phyloP scores from a whole-genome alignment of 352 stramenopile species.

The Phytophthora pisi region DNA sequence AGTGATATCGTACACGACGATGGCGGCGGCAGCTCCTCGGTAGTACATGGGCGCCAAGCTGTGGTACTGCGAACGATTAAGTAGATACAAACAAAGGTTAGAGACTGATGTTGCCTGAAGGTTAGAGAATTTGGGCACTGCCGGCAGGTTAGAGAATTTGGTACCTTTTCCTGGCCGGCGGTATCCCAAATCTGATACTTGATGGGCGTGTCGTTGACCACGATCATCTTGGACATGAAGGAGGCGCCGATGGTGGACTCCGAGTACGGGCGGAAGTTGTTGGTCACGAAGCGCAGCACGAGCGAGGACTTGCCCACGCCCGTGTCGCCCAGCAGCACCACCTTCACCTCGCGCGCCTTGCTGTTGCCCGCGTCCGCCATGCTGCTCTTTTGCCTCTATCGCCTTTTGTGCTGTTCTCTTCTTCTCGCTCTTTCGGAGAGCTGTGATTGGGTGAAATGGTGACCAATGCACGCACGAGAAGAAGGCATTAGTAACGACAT shows the following conservation, averaged over 20 bases:
- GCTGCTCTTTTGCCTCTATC: slow-evolving; percentile 12
- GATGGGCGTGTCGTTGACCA: slow-evolving; percentile 91
- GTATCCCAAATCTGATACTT: slow-evolving; percentile 99
- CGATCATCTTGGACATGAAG: slow-evolving; percentile 97
- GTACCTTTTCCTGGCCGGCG: slow-evolving; percentile 95
- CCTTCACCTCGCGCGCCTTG: slow-evolving; percentile 90
- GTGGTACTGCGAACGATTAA: slow-evolving; percentile 84
- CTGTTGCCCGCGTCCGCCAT: slow-evolving; percentile 65
- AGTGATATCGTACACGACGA: slow-evolving; percentile 99
- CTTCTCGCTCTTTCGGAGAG: slow-evolving; percentile 12
- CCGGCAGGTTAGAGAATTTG: background rate
- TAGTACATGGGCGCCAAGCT: slow-evolving; percentile 99
- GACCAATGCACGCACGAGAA: background rate
- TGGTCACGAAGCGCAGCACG: slow-evolving; percentile 96
- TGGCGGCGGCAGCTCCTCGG: slow-evolving; percentile 94
- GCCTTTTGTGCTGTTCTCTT: slow-evolving; percentile 12
- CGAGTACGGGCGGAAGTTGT: slow-evolving; percentile 96
- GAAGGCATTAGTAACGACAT: background rate
- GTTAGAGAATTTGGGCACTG: background rate
- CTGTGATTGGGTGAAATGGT: background rate
- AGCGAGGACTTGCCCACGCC: slow-evolving; percentile 97
- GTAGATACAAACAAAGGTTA: slow-evolving; percentile 2
- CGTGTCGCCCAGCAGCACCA: slow-evolving; percentile 93
- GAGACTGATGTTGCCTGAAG: slow-evolving; percentile 1
- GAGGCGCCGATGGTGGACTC: slow-evolving; percentile 97